Conservation (phyloP, 2,329 filamentous ascomycete genomes). For the Aspergillus viridinutans region DNA sequence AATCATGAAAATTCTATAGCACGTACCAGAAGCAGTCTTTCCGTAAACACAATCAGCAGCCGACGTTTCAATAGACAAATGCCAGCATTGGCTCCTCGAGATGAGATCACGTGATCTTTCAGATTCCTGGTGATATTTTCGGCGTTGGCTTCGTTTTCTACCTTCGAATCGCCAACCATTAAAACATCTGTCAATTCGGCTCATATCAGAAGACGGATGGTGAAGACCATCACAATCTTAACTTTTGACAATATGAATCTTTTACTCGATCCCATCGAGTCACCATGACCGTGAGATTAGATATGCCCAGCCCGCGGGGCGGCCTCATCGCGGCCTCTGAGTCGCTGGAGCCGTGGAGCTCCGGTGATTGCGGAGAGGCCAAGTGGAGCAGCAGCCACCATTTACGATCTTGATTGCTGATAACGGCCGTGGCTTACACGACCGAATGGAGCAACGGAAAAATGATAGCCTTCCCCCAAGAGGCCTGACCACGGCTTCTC, state of each 20-base stretch:
- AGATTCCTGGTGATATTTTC: too few relatives aligned
- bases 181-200: not conserved
- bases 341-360: conserved; percentile 1
- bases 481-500: not conserved
- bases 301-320: conserved; percentile 17
- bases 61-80: not conserved
- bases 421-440: conserved; percentile 23
- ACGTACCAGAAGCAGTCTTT: not conserved
- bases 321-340: conserved; percentile 1
- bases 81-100: too few relatives aligned
- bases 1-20: not conserved
- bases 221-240: not conserved
- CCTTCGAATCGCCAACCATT: too few relatives aligned
- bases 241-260: conserved; percentile 11
- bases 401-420: conserved; percentile 11
- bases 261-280: conserved; percentile 38
- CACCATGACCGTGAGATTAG: conserved; percentile 18
- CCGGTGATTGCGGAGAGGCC: conserved; percentile 17
- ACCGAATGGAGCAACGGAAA: conserved; percentile 16
- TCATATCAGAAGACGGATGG: not conserved
- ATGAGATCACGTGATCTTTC: too few relatives aligned
- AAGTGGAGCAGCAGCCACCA: conserved; percentile 10
- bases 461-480: conserved; percentile 10
- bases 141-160: too few relatives aligned
- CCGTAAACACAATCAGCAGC: too few relatives aligned